These are phyloP conservation scores for Saccharomyces hybrid DNA, from an alignment of 1,139 yeast genomes.

Conservation along the genomic window DNA sequence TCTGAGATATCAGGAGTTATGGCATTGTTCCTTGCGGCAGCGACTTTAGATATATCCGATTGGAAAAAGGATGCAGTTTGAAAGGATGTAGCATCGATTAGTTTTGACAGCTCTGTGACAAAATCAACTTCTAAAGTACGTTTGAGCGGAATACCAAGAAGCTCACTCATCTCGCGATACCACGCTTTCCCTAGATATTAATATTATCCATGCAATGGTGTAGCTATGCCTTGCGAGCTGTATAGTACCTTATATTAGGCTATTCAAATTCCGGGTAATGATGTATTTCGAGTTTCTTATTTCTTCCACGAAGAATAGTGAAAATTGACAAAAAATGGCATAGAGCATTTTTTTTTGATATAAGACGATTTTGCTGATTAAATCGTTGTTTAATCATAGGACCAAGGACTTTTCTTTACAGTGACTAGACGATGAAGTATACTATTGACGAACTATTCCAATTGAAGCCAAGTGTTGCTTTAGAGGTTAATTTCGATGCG, in stretches of 20 bases:
- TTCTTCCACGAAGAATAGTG: not conserved
- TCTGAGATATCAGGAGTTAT: conserved; percentile 28
- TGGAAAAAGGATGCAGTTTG: conserved; percentile 57
- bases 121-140: conserved; percentile 43
- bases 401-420: not conserved
- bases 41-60: conserved; percentile 43
- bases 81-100: conserved; percentile 54
- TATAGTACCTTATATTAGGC: not conserved
- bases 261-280: not conserved
- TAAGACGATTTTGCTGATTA: not conserved
- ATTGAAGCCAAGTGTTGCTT: conserved; percentile 48
- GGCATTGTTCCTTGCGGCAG: conserved; percentile 34
- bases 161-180: conserved; percentile 29
- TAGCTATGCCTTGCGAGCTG: conserved; percentile 2
- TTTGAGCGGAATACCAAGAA: conserved; percentile 41
- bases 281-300: not conserved
- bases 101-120: conserved; percentile 38
- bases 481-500: conserved; percentile 51
- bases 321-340: not conserved
- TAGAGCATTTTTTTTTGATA: not conserved
- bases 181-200: not conserved
- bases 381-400: not conserved
- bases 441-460: conserved; percentile 63
- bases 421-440: conserved; percentile 45
- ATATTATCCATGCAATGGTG: conserved; percentile 15